These are phyloP conservation scores for Pythium aquatile DNA, from an alignment of 352 stramenopile species.

Conservation along the genomic window DNA sequence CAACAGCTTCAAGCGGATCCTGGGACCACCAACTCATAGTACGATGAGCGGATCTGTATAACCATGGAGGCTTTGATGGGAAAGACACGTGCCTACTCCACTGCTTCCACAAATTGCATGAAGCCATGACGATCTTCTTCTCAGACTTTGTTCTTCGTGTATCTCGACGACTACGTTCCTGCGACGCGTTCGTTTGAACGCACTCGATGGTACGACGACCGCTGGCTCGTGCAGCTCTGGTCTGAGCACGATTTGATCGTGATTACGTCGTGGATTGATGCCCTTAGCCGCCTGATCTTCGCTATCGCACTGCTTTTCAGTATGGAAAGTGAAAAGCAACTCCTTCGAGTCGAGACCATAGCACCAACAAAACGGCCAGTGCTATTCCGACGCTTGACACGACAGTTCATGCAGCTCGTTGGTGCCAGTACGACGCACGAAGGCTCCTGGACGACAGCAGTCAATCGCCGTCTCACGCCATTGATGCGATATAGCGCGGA, in stretches of 20 bases:
- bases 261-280: conserved; percentile 4
- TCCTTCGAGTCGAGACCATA: background rate
- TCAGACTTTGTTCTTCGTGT: background rate
- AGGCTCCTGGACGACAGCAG: background rate
- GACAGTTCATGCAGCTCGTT: background rate
- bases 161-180: background rate
- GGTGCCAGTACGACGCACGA: background rate
- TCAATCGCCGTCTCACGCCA: too few species aligned
- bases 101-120: too few species aligned
- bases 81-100: too few species aligned
- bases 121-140: too few species aligned
- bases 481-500: too few species aligned
- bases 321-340: background rate
- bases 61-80: background rate
- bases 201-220: conserved; percentile 12
- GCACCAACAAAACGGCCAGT: background rate
- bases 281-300: background rate
- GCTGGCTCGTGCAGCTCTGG: conserved; percentile 12
- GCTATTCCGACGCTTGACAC: background rate
- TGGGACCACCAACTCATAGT: background rate
- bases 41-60: too few species aligned
- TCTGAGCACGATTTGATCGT: conserved; percentile 7
- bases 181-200: background rate
- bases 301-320: too few species aligned
- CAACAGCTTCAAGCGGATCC: background rate